Conservation (phyloP, 306 rosid species). For the Cucumis melo region DNA sequence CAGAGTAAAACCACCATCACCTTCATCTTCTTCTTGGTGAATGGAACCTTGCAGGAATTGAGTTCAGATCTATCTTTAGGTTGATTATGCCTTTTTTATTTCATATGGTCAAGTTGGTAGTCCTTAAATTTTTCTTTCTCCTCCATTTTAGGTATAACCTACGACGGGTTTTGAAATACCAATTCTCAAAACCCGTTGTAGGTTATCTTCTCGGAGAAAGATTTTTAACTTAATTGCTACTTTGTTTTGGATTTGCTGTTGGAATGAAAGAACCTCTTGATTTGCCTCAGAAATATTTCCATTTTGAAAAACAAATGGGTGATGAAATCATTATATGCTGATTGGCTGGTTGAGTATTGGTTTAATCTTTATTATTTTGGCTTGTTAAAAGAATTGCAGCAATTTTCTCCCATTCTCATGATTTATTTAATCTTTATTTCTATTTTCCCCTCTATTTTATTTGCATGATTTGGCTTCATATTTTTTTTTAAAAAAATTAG, state of each 20-base stretch:
- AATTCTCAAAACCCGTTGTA: no score
- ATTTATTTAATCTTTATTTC: no score
- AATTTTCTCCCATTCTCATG: no score
- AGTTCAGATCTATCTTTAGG: background rate
- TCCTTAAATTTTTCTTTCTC: background rate
- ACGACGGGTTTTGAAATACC: background rate
- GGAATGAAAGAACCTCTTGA: background rate
- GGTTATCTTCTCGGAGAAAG: background rate
- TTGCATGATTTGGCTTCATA: no score
- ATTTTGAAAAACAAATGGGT: no score
- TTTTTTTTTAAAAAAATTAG: no score
- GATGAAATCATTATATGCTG: no score
- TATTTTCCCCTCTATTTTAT: no score
- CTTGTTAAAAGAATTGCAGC: no score
- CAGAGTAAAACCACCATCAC: background rate
- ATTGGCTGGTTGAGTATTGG: no score
- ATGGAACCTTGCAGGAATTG: background rate
- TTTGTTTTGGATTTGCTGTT: background rate
- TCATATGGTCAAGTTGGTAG: background rate
- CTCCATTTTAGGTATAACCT: background rate
- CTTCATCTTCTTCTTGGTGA: background rate
- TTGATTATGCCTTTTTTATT: background rate
- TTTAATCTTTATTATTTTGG: no score
- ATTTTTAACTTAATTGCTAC: background rate
- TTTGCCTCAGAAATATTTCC: no score